Evolutionary conservation across 257 asterid species (phyloP).

Genomic region (Primulina huaijiensis): DNA sequence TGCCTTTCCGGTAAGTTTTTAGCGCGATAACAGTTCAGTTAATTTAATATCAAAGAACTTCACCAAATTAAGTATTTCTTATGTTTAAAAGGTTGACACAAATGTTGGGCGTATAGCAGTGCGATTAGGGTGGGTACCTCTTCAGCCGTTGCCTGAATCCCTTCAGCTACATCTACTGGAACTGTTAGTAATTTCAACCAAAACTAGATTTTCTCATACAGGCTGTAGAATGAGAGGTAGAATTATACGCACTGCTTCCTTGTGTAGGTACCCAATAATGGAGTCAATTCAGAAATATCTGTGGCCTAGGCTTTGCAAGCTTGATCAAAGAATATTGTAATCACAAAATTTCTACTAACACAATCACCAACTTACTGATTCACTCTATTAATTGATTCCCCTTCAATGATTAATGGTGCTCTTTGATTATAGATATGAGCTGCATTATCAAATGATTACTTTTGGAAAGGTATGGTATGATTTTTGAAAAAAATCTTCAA

Average conservation of each 20-base stretch:
- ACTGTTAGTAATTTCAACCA: constrained; percentile 36
- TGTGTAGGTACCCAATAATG: constrained; percentile 47
- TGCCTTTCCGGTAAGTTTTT: constrained; percentile 52
- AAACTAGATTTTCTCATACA: background rate
- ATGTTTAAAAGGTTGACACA: constrained; percentile 41
- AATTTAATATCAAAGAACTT: constrained; percentile 8
- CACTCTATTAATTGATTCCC: background rate
- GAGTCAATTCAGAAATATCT: constrained; percentile 50
- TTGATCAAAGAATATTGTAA: constrained; percentile 53
- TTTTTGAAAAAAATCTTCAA: constrained; percentile 9
- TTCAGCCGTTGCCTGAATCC: constrained; percentile 57
- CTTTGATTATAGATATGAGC: constrained; percentile 40
- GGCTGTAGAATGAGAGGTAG: constrained; percentile 8
- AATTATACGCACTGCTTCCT: constrained; percentile 11
- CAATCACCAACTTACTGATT: background rate
- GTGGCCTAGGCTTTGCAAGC: constrained; percentile 66
- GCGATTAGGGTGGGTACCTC: constrained; percentile 63
- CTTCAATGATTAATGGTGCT: constrained; percentile 21
- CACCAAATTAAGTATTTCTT: constrained; percentile 9
- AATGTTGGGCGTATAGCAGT: constrained; percentile 63
- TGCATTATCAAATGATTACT: constrained; percentile 55
- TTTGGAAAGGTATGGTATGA: constrained; percentile 50
- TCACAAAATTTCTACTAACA: constrained; percentile 3
- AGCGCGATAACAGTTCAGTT: background rate
- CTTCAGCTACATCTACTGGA: constrained; percentile 59